Base-by-base conservation (phyloP, 2,329 filamentous ascomycete species). In the Akanthomyces uredinophilus region DNA sequence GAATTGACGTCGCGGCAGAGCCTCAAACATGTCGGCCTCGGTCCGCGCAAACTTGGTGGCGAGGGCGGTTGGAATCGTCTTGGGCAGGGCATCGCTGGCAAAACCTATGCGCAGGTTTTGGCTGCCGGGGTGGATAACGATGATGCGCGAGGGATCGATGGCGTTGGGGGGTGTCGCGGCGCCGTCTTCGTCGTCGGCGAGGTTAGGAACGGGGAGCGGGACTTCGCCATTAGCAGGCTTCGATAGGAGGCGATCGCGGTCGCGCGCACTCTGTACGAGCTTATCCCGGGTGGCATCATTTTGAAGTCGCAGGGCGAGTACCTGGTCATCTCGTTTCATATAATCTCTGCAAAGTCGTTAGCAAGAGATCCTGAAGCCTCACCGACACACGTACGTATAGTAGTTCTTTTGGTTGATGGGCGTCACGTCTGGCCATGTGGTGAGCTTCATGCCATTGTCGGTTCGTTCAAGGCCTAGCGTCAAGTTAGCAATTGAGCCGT, bases 331-430 rank as follows among this genome's bases (percentile, higher is more conserved):
- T 71, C 94, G 89, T 80, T 99, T 99, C 78, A 99, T 90, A 70
- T 96, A 99, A 73, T 99, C 95, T 64, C 92, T 96, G 68, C 37
- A 60, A 51, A 63, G 50, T 50, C 24, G 65, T 70, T 57, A 71
- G 66, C 27, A 47, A 16, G 1, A 2, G 16, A 8, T 4, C 18
- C 1, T 35, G 11, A 3, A 10, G 32, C 8, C n/a, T 37, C 57
- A 27, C 32, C 7, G 7, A 5, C 20, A 3, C 11, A 14, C 87
- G 65, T 82, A 95, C 91, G 93, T 96, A 75, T 97, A 97, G 77
- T 99, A 99, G 76, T 99, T 99, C 80, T 99, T 99, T 76, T 99
- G 95, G 74, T 99, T 99, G 77, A 99, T 99, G 70, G 95, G 91
- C 49, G 86, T 83, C 63, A 96, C 87, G 71, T 95, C 89, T 11